phyloP scores from a whole-genome alignment of 257 asterid species.

The Solanum stenotomum region DNA sequence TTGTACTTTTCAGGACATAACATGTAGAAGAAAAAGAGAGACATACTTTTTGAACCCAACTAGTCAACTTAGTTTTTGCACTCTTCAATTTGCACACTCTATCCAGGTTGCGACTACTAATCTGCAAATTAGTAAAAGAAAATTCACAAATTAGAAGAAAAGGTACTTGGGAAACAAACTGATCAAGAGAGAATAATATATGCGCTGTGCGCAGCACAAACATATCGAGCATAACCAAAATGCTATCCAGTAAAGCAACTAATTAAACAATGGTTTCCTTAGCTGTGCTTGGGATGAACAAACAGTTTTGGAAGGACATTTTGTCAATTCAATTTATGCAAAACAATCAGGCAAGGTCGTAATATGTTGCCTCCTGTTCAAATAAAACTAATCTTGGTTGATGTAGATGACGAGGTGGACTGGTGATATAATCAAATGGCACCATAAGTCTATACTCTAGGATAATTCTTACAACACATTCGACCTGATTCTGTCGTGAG shows the following conservation, averaged over 20 bases:
- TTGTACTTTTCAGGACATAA: background rate
- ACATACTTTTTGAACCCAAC: conserved; percentile 81
- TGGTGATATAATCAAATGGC: background rate
- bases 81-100: conserved; percentile 81
- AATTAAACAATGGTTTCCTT: background rate
- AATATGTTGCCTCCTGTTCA: background rate
- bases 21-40: background rate
- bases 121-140: conserved; percentile 30
- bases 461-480: background rate
- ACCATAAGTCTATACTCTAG: background rate
- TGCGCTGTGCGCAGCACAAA: background rate
- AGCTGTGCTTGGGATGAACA: background rate
- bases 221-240: background rate
- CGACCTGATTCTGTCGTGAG: background rate
- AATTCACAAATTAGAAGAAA: background rate
- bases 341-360: background rate
- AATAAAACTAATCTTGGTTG: background rate
- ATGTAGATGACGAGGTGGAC: background rate
- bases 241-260: background rate
- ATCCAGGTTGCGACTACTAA: conserved; percentile 72
- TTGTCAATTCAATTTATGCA: background rate
- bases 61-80: conserved; percentile 70
- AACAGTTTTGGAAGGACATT: background rate
- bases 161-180: background rate
- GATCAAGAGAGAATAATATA: background rate